A percentile compares a stretch with the other conserved stretches of the same genome.
Evolutionary conservation across 371 early-diverging fungal genomes (phyloP).

Genomic region (Nosema muscidifuracis): DNA sequence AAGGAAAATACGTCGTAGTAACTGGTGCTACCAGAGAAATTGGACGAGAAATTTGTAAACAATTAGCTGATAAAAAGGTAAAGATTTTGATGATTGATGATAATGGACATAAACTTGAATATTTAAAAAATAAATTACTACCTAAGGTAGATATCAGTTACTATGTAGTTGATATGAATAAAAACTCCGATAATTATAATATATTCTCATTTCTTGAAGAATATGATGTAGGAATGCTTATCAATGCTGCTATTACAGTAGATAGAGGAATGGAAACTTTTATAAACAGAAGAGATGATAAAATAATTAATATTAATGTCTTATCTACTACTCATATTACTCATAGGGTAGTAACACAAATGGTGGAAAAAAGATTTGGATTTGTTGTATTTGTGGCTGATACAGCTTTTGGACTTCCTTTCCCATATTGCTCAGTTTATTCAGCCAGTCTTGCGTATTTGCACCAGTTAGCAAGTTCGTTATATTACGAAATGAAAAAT

Average conservation of each 20-base stretch:
- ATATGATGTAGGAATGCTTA: slow-evolving; percentile 43
- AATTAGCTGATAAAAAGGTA: slow-evolving; percentile 74
- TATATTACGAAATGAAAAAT: slow-evolving; percentile 72
- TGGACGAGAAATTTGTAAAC: slow-evolving; percentile 80
- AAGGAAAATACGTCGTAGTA: slow-evolving; percentile 64
- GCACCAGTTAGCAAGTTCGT: slow-evolving; percentile 74
- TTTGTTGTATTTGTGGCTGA: slow-evolving; percentile 86
- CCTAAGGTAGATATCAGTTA: slow-evolving; percentile 68
- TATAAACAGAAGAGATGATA: slow-evolving; percentile 66
- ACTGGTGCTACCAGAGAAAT: slow-evolving; percentile 95
- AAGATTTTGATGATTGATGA: slow-evolving; percentile 80
- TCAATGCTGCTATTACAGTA: slow-evolving; percentile 52
- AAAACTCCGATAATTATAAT: slow-evolving; percentile 56
- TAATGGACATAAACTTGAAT: slow-evolving; percentile 72
- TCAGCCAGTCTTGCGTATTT: slow-evolving; percentile 85
- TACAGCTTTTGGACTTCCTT: slow-evolving; percentile 75
- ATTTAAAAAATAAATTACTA: slow-evolving; percentile 67
- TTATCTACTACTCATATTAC: slow-evolving; percentile 74
- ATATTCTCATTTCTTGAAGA: slow-evolving; percentile 30
- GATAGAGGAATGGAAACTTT: slow-evolving; percentile 68
- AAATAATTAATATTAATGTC: slow-evolving; percentile 78
- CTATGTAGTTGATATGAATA: slow-evolving; percentile 70
- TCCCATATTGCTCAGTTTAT: slow-evolving; percentile 79
- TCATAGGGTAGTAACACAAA: slow-evolving; percentile 59
- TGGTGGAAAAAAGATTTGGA: slow-evolving; percentile 66